Evolutionary conservation across 805 yeast genomes (phyloP), one percentile per base, ranked within the genome.

Genomic region (Ogataea ramenticola): DNA sequence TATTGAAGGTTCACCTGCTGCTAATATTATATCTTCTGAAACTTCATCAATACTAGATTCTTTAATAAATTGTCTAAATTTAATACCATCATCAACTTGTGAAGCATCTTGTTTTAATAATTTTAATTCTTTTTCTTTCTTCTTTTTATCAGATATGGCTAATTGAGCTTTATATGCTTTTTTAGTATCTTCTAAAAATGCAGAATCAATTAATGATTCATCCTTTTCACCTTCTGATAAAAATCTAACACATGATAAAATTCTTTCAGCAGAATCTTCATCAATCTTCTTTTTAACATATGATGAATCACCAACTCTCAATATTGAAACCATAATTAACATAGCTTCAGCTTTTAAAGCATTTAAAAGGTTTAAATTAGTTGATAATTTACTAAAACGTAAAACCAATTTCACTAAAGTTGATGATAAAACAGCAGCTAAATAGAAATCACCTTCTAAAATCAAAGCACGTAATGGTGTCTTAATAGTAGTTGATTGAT

Each of bases 261-360:
- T 82, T 68, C 98, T 80, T 67, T 93, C 99, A n/a, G 85, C 79
- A 2, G 97, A 86, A 66, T 95, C 99, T 67, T 93, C 99, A 60
- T 93, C 97, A 49, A 91, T 89, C 55, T 79, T 78, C 59, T 82
- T 80, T 49, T 79, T 72, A 21, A 79, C 91, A 45, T 74, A 69
- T 16, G 74, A 64, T 12, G 93, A 77, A 53, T 87, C 86, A 40
- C 96, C 96, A 35, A 80, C 91, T 60, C 99, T 79, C 48, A 93
- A 71, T 41, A 91, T 82, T 31, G 96, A 87, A 43, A 95, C 96
- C 80, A 95, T 76, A 47, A 88, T 84, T 56, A 93, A 76, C 71
- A 91, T 74, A 15, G 96, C 97, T 68, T 93, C 99, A 20, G 98
- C 98, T 56, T 84, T 86, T 57, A 88, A 74, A 14, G 95, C 95